Evolutionary conservation across 2,329 filamentous ascomycete species (phyloP).

Genomic region (Diaporthe nobilis): DNA sequence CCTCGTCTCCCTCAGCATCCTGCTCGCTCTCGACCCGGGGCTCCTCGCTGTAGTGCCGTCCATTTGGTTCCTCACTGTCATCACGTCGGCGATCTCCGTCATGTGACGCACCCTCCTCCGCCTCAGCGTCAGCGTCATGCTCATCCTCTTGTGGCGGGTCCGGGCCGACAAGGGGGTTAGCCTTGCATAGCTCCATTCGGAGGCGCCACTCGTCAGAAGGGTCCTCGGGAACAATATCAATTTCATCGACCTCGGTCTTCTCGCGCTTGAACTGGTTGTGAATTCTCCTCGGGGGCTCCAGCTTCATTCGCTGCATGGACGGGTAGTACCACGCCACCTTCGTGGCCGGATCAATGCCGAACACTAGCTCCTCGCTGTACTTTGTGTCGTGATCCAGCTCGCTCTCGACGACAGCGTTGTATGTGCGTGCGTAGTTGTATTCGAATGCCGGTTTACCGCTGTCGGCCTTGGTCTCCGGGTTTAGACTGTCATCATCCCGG

Average conservation of each 20-base stretch:
- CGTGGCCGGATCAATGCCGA: conserved; percentile 59
- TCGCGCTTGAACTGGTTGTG: conserved; percentile 66
- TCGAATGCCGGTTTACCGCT: conserved; percentile 60
- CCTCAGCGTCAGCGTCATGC: conserved; percentile 49
- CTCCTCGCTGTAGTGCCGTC: conserved; percentile 41
- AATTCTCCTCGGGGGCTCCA: conserved; percentile 74
- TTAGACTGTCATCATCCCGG: conserved; percentile 67
- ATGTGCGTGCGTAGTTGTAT: conserved; percentile 74
- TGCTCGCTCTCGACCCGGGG: conserved; percentile 45
- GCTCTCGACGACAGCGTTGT: conserved; percentile 73
- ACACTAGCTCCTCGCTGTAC: conserved; percentile 74
- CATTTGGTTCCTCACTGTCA: conserved; percentile 42
- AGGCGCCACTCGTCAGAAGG: conserved; percentile 67
- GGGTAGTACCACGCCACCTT: conserved; percentile 78
- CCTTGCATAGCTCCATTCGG: conserved; percentile 67
- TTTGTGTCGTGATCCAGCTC: conserved; percentile 71
- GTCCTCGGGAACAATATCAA: conserved; percentile 69
- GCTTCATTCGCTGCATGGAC: conserved; percentile 73
- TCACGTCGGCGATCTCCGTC: conserved; percentile 41
- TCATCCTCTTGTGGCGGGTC: conserved; percentile 54
- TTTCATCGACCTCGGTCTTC: conserved; percentile 67
- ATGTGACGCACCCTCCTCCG: conserved; percentile 44
- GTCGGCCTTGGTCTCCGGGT: conserved; percentile 64
- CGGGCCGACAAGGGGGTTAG: conserved; percentile 65
- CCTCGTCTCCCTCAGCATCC: conserved; percentile 48